Evolutionary conservation across 179 eudicot genomes (phyloP).

Genomic region (Spinacia oleracea): DNA sequence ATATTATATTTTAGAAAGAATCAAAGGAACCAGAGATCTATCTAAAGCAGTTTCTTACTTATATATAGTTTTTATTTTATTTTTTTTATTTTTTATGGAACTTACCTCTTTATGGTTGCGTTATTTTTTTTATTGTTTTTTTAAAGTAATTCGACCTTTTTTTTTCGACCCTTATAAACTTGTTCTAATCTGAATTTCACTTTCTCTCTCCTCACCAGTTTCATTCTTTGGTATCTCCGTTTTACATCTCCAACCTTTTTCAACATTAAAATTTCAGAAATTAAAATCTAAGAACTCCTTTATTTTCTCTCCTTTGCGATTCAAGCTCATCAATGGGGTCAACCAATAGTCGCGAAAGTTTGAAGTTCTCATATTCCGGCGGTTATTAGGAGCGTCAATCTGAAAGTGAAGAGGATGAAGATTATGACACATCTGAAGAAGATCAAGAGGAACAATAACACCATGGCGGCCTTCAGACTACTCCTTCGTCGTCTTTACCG

Average conservation of each 20-base stretch:
- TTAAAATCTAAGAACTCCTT: background rate
- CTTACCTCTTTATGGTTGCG: too few relatives aligned
- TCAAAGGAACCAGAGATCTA: too few relatives aligned
- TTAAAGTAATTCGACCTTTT: too few relatives aligned
- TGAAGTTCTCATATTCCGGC: slow-evolving; percentile 76
- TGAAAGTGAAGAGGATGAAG: slow-evolving; percentile 49
- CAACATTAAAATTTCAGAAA: background rate
- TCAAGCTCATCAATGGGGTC: slow-evolving; percentile 50
- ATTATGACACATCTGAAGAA: slow-evolving; percentile 33
- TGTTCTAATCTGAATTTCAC: too few relatives aligned
- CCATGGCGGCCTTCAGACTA: background rate
- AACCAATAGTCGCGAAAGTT: slow-evolving; percentile 75
- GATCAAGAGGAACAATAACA: slow-evolving; percentile 22
- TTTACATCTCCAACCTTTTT: background rate
- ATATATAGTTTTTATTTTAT: too few relatives aligned
- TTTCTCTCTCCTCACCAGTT: too few relatives aligned
- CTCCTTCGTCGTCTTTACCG: slow-evolving; percentile 45
- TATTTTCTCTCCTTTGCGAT: background rate
- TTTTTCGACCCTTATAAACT: too few relatives aligned
- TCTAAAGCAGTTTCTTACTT: too few relatives aligned
- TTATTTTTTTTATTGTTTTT: too few relatives aligned
- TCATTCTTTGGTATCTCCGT: too few relatives aligned
- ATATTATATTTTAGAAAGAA: too few relatives aligned
- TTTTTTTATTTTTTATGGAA: too few relatives aligned
- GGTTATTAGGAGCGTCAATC: slow-evolving; percentile 37